Conservation (phyloP, 106 monocot genomes). For the Xerophyta viscosa region DNA sequence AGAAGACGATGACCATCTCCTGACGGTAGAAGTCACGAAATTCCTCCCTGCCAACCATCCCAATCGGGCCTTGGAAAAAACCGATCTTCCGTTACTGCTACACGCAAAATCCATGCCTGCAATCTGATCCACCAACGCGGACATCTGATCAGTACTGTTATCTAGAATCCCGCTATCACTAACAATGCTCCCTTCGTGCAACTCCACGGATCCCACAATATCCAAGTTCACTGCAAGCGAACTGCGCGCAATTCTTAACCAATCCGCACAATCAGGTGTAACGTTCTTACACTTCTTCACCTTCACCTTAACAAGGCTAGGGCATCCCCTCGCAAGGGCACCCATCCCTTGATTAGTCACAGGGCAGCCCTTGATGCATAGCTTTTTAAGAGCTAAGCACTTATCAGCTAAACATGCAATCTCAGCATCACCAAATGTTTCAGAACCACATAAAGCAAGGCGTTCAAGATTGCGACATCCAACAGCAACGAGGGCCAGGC, state of each 20-base stretch:
- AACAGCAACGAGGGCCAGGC: conserved; percentile 21
- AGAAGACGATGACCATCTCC: conserved; percentile 5
- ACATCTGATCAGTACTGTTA: conserved; percentile 1
- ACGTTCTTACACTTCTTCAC: conserved; percentile 36
- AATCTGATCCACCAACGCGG: conserved; percentile 6
- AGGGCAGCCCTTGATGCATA: conserved; percentile 40
- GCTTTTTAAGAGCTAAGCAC: conserved; percentile 29
- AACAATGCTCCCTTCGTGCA: conserved; percentile 2
- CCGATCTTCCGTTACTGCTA: conserved; percentile 17
- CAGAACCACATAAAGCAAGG: conserved; percentile 28
- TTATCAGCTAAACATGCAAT: conserved; percentile 27
- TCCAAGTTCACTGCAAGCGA: conserved; percentile 16
- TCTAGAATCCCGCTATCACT: conserved; percentile 15
- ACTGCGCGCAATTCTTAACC: conserved; percentile 13
- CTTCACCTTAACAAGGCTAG: conserved; percentile 36
- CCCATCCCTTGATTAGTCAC: conserved; percentile 28
- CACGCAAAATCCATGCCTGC: conserved; percentile 18
- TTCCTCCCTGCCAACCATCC: conserved; percentile 3
- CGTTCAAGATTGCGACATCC: conserved; percentile 25
- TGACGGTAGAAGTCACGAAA: background rate
- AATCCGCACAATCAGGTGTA: conserved; percentile 19
- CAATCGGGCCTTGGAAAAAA: conserved; percentile 9
- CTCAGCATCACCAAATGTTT: conserved; percentile 41
- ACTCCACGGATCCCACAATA: background rate
- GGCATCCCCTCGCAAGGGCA: conserved; percentile 32